Percentiles rank a stretch among this genome's conserved stretches.
Conservation (phyloP, 257 asterid genomes). For the Forsythia suspensa region DNA sequence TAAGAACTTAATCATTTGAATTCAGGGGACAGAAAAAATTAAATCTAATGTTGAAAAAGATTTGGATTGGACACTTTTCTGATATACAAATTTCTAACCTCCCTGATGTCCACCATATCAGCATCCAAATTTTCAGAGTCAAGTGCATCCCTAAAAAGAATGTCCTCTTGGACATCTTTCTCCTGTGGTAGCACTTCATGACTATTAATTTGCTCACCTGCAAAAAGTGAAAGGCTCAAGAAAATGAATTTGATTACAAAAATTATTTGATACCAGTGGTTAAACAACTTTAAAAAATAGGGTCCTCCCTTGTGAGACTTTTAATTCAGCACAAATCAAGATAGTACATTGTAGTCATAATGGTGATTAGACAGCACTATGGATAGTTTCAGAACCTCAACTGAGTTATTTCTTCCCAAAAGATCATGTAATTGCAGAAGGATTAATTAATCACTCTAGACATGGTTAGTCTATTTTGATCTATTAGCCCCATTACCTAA, state of each 20-base stretch:
- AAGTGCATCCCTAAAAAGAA: slow-evolving; percentile 17
- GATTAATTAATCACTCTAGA: neutral
- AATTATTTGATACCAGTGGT: neutral
- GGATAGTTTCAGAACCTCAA: neutral
- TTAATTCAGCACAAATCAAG: neutral
- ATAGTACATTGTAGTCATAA: neutral
- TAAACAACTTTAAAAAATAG: neutral
- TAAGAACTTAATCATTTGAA: neutral
- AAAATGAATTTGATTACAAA: neutral
- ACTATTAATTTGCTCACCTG: slow-evolving; percentile 45
- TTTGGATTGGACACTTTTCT: slow-evolving; percentile 23
- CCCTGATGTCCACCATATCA: slow-evolving; percentile 43
- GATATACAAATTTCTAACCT: slow-evolving; percentile 47
- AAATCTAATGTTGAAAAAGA: neutral
- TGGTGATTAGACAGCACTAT: neutral
- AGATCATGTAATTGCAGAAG: neutral
- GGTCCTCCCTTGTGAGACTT: neutral
- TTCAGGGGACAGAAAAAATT: neutral
- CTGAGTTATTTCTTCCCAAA: neutral
- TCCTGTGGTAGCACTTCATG: slow-evolving; percentile 40
- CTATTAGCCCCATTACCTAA: neutral
- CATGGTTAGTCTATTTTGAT: neutral
- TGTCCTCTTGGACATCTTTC: slow-evolving; percentile 50
- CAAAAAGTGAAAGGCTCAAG: neutral
- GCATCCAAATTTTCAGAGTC: slow-evolving; percentile 37